Base-by-base conservation (phyloP, 176 grass and related monocot species). In the Miscanthus lutarioriparius region DNA sequence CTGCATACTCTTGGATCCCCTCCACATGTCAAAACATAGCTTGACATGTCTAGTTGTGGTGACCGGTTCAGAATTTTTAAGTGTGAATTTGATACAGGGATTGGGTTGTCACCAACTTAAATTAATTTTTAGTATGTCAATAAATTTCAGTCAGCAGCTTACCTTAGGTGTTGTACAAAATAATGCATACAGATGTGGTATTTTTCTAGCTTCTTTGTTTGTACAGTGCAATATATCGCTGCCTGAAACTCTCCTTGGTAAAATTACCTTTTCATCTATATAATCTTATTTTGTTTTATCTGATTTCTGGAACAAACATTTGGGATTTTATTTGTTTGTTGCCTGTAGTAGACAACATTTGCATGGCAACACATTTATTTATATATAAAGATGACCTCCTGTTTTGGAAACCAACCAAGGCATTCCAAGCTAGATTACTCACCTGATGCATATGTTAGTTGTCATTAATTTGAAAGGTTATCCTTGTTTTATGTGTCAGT, bases 401-500 rank as follows among this genome's bases (percentile, higher is more conserved):
- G 17, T 51, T 84, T 67, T 38, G 53, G 53, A 49, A 72, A 48
- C 1, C 14, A 37, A 39, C 20, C 25, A 56, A 61, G 33, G 12
- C 74, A 78, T 59, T 20, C 26, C 43, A 22, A 15, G 38, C 14
- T 51, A 51, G 27, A 76, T 49, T 65, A n/a, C 43, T 45, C 44
- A 8, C 6, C n/a, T 27, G 25, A 0, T 75, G 22, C 30, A 39
- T 38, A 35, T 63, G 9, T 45, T 48, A 28, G 75, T 13, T 72
- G 2, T 14, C 27, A 72, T 71, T 67, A 85, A 26, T 43, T 68
- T 35, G 7, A 78, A 85, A 69, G 25, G 25, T 39, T 77, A 38
- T 76, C 41, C 43, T 84, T 27, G 22, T 76, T 33, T 12, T 74
- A 23, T 62, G 39, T 47, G 39, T 47, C 70, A 30, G 5, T 74